Evolutionary conservation across 257 asterid species (phyloP), one percentile per base, ranked within the genome.

Genomic region (Asclepias syriaca): DNA sequence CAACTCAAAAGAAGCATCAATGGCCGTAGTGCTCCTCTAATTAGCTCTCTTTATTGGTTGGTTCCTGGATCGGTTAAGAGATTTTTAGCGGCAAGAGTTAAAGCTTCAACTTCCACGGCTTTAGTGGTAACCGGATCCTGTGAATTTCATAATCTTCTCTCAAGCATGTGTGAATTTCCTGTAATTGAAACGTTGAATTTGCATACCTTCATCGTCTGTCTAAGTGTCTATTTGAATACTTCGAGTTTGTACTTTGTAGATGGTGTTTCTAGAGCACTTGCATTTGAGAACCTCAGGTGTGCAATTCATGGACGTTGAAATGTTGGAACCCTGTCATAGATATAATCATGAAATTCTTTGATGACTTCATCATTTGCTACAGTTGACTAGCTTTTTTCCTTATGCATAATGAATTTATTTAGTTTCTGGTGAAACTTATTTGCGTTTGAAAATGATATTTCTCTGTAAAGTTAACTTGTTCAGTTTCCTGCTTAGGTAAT

Each of bases 101-200:
- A 75, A 37, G 88, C 94, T 72, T 80, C 85, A 66, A 78, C 90
- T 4, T 43, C 89, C 6, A 49, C 89, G 22, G 69, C 88, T 56
- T 59, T 45, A 27, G 78, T 79, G n/a, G 81, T 85, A 74, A 73
- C 86, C 63, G 79, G 79, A 71, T 46, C 85, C 83, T 32, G 93
- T 87, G 78, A 54, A 70, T 37, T 37, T 71, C 60, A 64, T 46
- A 40, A 65, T 69, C n/a, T 72, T 65, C 22, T 24, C 67, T 8
- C 12, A 11, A 56, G 12, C 29, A 39, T 73, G 58, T 63, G 12
- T 58, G 65, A 72, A 56, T 73, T 73, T 18, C 50, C 8, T 60
- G 13, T 11, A 53, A 10, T 40, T 69, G 2, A 10, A 1, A 19
- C 27, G 19, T 32, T 37, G 1, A 27, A 32, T 5, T 5, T 61